Percentiles rank a stretch among this genome's conserved stretches.
phyloP scores from a whole-genome alignment of 768 basidiomycete genomes.

The Butyriboletus loyo region DNA sequence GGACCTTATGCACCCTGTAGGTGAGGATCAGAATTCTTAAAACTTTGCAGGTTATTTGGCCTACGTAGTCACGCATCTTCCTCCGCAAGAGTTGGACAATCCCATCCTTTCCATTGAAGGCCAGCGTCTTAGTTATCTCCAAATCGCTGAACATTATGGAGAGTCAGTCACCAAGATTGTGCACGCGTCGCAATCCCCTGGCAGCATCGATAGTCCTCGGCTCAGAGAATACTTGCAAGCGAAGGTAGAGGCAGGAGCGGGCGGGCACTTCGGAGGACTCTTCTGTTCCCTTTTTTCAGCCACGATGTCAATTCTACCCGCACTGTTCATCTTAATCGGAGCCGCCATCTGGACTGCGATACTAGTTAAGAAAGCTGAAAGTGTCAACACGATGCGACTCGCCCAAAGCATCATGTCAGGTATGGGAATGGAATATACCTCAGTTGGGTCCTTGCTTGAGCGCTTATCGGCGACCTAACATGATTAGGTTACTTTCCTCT shows the following conservation, averaged over 20 bases:
- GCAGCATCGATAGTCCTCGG: conserved; percentile 5
- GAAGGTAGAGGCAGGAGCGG: conserved; percentile 10
- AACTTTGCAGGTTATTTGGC: conserved; percentile 15
- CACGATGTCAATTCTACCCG: conserved; percentile 55
- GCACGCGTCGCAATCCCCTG: conserved; percentile 2
- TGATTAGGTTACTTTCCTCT: conserved; percentile 56
- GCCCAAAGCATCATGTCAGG: conserved; percentile 48
- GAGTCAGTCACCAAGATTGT: conserved; percentile 3
- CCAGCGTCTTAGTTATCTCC: conserved; percentile 7
- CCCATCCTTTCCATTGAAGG: conserved; percentile 19
- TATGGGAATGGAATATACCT: conserved; percentile 62
- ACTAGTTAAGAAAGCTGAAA: conserved; percentile 58
- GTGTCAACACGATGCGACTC: conserved; percentile 53
- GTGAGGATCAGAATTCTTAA: background rate
- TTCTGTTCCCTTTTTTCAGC: conserved; percentile 70
- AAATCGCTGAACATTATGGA: conserved; percentile 11
- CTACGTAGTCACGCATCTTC: conserved; percentile 20
- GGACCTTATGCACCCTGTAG: background rate
- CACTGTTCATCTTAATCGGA: conserved; percentile 62
- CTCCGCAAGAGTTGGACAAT: conserved; percentile 6
- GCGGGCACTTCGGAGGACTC: conserved; percentile 59
- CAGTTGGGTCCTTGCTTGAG: conserved; percentile 71
- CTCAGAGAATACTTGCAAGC: conserved; percentile 13
- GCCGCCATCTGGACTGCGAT: conserved; percentile 77
- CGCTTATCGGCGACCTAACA: conserved; percentile 64